Base-by-base conservation (phyloP, 139 green algal species). In the Picochlorum sp. region DNA sequence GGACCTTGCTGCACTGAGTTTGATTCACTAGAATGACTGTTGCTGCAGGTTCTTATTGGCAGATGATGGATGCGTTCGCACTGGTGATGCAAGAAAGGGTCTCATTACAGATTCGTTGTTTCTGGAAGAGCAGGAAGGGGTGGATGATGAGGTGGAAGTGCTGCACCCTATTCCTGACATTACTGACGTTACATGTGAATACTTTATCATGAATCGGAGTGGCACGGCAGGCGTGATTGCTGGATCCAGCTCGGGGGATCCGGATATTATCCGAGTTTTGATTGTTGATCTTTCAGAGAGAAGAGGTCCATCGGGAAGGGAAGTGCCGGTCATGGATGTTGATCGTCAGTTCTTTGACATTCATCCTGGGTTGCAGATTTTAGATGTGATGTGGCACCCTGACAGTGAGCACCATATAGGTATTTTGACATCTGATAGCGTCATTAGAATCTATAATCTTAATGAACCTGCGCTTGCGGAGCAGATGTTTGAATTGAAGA, bases 401-500 rank as follows among this genome's bases (percentile, higher is more conserved):
- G 39, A 64, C 55, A 76, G 64, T 52, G 67, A 77, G 16, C 29
- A 18, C 16, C 73, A 81, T 65, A 37, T 81, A 50, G 70, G 65
- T 31, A 57, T 79, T 33, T 50, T 81, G 16, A 73, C 65, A 0
- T 73, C 52, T 12, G 59, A 66, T 51, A 50, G 25, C 33, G 57
- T 53, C 9, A 73, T 65, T 65, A 69, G 71, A 10, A 59, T 81
- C 12, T 81, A 81, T 63, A 41, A 73, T 41, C 39, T 67, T 2
- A 49, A 64, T n/a, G 33, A 30, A 6, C 40, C 45, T 4, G 35
- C 54, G 29, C 26, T 73, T 36, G 55, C 70, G 14, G 73, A 81
- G 56, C 73, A 81, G 56, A 75, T 57, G 7, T 75, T 81, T 55
- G 65, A 81, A 56, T 72, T 81, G 43, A 59, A 67, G 33, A 43